Percentiles rank a stretch among this genome's conserved stretches.
These are phyloP conservation scores for Phytophthora sojae DNA, from an alignment of 352 stramenopile genomes.

Conservation along the genomic window DNA sequence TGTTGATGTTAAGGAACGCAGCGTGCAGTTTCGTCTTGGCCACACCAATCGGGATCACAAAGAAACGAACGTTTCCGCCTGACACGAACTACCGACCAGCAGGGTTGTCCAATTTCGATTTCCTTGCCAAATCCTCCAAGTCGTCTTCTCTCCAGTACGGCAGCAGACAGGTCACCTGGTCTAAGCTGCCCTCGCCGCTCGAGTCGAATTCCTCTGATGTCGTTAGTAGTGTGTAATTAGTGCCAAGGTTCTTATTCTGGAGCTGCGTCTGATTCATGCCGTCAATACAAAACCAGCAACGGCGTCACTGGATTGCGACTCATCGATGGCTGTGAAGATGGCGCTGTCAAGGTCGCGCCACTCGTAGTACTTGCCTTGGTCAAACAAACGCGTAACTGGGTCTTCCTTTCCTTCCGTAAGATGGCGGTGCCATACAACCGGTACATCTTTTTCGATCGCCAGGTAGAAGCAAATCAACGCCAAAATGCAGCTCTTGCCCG, in stretches of 20 bases:
- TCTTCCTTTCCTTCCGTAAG: neutral
- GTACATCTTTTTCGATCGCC: neutral
- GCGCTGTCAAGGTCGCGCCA: neutral
- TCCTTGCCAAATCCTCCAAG: constrained; percentile 2
- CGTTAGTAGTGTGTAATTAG: constrained; percentile 8
- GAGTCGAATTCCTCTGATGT: constrained; percentile 4
- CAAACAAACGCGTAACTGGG: constrained; percentile 10
- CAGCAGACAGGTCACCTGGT: constrained; percentile 9
- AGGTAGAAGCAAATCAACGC: constrained; percentile 18
- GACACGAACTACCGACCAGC: constrained; percentile 13
- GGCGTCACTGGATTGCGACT: neutral
- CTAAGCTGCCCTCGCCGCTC: constrained; percentile 1
- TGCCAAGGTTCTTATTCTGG: neutral
- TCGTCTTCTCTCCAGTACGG: constrained; percentile 12
- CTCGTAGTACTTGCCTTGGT: constrained; percentile 19
- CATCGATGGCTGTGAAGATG: neutral
- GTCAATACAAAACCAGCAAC: constrained; percentile 23
- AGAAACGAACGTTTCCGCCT: constrained; percentile 21
- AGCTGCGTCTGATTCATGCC: neutral
- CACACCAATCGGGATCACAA: neutral
- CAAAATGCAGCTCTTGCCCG: constrained; percentile 26
- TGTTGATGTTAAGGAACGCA: neutral
- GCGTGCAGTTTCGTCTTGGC: neutral
- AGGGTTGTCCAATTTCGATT: neutral
- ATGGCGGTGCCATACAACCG: constrained; percentile 6